A percentile compares a stretch with the other conserved stretches of the same genome.
Conservation (phyloP, 139 green algal species). For the Diplosphaera chodatii region DNA sequence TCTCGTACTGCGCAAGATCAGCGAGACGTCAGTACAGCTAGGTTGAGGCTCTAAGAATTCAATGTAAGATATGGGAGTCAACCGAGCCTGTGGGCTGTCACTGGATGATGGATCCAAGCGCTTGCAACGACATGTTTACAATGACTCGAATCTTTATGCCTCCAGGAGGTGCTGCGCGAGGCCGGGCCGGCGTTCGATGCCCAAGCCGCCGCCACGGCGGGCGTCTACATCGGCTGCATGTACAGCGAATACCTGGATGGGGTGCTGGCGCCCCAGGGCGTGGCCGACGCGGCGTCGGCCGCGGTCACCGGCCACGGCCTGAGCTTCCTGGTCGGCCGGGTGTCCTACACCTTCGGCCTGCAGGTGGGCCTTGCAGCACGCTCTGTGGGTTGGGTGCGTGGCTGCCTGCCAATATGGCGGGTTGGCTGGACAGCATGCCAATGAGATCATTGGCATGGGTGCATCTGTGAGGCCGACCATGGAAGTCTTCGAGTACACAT, state of each 20-base stretch:
- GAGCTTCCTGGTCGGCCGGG: constrained; percentile 33
- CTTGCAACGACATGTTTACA: constrained; percentile 52
- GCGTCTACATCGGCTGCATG: constrained; percentile 11
- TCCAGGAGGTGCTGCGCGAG: constrained; percentile 21
- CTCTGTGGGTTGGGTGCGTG: too few species aligned
- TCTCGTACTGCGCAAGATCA: too few species aligned
- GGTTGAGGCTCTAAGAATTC: too few species aligned
- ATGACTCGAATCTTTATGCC: constrained; percentile 43
- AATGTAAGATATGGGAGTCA: too few species aligned
- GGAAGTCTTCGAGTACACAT: too few species aligned
- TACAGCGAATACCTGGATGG: constrained; percentile 19
- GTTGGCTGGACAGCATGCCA: too few species aligned
- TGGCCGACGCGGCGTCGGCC: constrained; percentile 1
- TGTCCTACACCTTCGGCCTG: constrained; percentile 38
- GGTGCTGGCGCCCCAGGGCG: constrained; percentile 19
- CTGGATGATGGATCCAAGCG: too few species aligned
- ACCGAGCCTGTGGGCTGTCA: too few species aligned
- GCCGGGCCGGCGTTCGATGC: constrained; percentile 5
- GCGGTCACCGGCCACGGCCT: constrained; percentile 33
- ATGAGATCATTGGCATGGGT: too few species aligned
- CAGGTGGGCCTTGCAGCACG: constrained; percentile 26
- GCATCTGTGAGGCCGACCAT: too few species aligned
- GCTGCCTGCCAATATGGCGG: too few species aligned
- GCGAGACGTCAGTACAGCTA: too few species aligned
- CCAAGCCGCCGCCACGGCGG: not conserved